Conservation (phyloP, 1,284 basidiomycete species). For the Crucibulum parvulum region DNA sequence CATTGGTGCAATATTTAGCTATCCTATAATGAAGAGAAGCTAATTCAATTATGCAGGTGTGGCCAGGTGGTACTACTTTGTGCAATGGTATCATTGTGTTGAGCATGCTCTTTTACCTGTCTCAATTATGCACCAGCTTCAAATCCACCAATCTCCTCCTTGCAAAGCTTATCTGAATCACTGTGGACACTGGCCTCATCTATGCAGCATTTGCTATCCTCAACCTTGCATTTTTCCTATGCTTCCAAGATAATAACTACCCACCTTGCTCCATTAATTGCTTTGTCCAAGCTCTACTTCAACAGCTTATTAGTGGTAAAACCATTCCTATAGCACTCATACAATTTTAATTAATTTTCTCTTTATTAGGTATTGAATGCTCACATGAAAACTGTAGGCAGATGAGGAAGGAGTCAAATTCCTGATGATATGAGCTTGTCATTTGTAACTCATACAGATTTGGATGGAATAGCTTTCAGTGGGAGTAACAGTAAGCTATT, state of each 20-base stretch:
- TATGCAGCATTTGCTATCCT: slow-evolving; percentile 32
- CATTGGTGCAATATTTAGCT: not conserved
- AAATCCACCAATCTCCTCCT: slow-evolving; percentile 19
- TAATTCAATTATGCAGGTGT: slow-evolving; percentile 15
- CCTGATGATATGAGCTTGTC: not conserved
- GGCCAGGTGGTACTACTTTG: slow-evolving; percentile 29
- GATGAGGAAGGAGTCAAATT: not conserved
- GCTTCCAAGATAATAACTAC: slow-evolving; percentile 29
- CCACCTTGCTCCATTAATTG: slow-evolving; percentile 31
- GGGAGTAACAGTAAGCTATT: not conserved
- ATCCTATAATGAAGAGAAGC: not conserved
- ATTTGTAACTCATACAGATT: too few relatives aligned
- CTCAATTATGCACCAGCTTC: slow-evolving; percentile 19
- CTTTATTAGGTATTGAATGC: slow-evolving; percentile 1
- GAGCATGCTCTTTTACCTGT: slow-evolving; percentile 29
- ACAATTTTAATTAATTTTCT: not conserved
- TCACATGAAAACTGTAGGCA: not conserved
- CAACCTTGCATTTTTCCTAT: slow-evolving; percentile 34
- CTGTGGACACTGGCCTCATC: slow-evolving; percentile 37
- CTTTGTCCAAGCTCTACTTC: slow-evolving; percentile 41
- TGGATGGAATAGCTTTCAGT: not conserved
- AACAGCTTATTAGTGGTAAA: slow-evolving; percentile 35
- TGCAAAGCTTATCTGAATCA: slow-evolving; percentile 17
- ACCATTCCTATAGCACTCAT: not conserved
- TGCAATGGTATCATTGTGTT: slow-evolving; percentile 31